phyloP scores from a whole-genome alignment of 1,139 yeast genomes.

The Debaryomyces sp. region DNA sequence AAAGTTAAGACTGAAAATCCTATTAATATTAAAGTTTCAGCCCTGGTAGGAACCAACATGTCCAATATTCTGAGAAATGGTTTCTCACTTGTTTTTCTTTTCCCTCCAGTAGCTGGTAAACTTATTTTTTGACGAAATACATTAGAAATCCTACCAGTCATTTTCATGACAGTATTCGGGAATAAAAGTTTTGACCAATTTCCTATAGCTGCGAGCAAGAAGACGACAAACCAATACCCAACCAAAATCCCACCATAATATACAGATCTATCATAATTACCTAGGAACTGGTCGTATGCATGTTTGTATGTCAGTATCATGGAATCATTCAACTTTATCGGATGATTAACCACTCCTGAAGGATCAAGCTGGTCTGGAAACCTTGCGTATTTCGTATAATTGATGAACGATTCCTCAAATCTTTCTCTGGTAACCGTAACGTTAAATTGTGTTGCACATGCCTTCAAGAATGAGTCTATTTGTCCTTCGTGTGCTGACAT shows the following conservation, averaged over 20 bases:
- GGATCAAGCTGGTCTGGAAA: constrained; percentile 21
- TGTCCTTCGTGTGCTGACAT: constrained; percentile 21
- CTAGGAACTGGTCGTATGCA: constrained; percentile 32
- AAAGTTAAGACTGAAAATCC: constrained; percentile 50
- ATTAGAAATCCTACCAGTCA: constrained; percentile 27
- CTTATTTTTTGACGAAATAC: constrained; percentile 30
- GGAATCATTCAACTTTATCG: constrained; percentile 31
- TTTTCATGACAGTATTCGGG: constrained; percentile 25
- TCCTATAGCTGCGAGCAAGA: constrained; percentile 40
- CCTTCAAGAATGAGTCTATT: constrained; percentile 23
- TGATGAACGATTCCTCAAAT: constrained; percentile 36
- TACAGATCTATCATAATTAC: constrained; percentile 41
- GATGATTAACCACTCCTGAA: constrained; percentile 22
- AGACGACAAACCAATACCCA: constrained; percentile 52
- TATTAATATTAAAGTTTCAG: constrained; percentile 27
- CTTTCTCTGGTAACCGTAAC: constrained; percentile 29
- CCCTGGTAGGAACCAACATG: constrained; percentile 29
- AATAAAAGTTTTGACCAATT: constrained; percentile 42
- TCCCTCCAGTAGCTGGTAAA: constrained; percentile 37
- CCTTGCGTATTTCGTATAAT: constrained; percentile 40
- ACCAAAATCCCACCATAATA: constrained; percentile 49
- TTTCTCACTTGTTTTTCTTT: constrained; percentile 27
- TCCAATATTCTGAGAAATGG: constrained; percentile 22
- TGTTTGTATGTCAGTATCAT: constrained; percentile 14
- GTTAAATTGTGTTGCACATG: constrained; percentile 30